Conservation (phyloP, 1,284 basidiomycete species). For the Wolfiporia cocos region DNA sequence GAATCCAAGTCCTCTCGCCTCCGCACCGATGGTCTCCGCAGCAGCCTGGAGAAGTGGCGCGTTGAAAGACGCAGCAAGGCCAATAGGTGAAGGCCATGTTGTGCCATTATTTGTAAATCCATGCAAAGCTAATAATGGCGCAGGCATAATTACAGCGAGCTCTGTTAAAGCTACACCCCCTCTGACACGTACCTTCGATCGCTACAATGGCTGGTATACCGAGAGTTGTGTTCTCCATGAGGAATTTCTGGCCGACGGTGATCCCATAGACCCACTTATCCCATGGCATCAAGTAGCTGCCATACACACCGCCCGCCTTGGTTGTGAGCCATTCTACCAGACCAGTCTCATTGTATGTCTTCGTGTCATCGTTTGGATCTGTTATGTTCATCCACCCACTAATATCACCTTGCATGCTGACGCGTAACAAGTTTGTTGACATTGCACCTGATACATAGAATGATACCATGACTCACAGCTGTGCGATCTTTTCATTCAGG, state of each 20-base stretch:
- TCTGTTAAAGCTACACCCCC: neutral
- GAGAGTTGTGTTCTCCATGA: constrained; percentile 71
- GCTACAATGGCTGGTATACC: constrained; percentile 66
- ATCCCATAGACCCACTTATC: constrained; percentile 57
- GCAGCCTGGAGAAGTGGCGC: constrained; percentile 43
- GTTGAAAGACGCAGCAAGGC: constrained; percentile 61
- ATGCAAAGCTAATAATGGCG: constrained; percentile 57
- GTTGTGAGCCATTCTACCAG: constrained; percentile 50
- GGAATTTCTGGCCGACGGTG: constrained; percentile 53
- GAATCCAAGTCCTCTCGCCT: constrained; percentile 62
- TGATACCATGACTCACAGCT: constrained; percentile 49
- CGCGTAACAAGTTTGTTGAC: neutral
- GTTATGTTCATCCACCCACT: constrained; percentile 58
- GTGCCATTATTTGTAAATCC: constrained; percentile 69
- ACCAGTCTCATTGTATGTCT: constrained; percentile 51
- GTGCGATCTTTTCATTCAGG: constrained; percentile 60
- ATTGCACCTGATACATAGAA: too few species aligned
- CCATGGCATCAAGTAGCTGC: constrained; percentile 55
- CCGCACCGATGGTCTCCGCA: constrained; percentile 44
- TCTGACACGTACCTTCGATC: constrained; percentile 43
- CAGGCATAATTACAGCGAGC: too few species aligned
- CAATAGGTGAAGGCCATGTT: constrained; percentile 63
- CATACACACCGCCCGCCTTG: constrained; percentile 60
- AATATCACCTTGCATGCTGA: constrained; percentile 64
- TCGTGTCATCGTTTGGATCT: constrained; percentile 55